Evolutionary conservation across 73 alveolate genomes (phyloP).

Genomic region (Blepharisma stoltei): DNA sequence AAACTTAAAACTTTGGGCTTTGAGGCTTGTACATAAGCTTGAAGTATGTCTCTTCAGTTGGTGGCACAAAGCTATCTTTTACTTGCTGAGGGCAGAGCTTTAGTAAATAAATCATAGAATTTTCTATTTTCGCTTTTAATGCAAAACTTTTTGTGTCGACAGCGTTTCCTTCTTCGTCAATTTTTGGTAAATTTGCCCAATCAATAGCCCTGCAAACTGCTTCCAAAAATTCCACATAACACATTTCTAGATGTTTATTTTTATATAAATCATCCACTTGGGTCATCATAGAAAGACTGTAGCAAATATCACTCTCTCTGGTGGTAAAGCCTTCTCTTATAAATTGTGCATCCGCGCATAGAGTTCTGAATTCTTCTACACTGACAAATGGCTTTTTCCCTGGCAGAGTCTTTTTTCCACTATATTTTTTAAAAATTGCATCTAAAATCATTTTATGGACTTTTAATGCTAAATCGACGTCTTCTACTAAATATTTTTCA

Average conservation of each 20-base stretch:
- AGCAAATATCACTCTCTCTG: slow-evolving; percentile 54
- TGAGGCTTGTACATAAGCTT: slow-evolving; percentile 9
- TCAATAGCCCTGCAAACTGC: slow-evolving; percentile 43
- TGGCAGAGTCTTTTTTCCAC: background rate
- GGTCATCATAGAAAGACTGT: slow-evolving; percentile 63
- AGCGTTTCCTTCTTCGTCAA: no score
- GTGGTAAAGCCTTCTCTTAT: slow-evolving; percentile 41
- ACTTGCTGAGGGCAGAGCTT: background rate
- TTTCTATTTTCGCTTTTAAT: background rate
- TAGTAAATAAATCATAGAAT: background rate
- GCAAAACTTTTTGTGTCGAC: no score
- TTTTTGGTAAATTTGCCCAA: background rate
- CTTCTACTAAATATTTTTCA: background rate
- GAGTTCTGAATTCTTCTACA: slow-evolving; percentile 54
- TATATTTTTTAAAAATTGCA: background rate
- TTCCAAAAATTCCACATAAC: slow-evolving; percentile 39
- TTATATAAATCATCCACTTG: slow-evolving; percentile 55
- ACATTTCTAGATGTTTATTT: slow-evolving; percentile 56
- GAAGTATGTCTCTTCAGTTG: slow-evolving; percentile 27
- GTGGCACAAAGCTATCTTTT: background rate
- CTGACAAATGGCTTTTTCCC: slow-evolving; percentile 42
- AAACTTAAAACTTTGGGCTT: no score
- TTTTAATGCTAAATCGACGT: slow-evolving; percentile 17
- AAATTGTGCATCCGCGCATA: slow-evolving; percentile 33
- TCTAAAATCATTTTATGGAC: slow-evolving; percentile 17